Evolutionary conservation across 2,329 filamentous ascomycete genomes (phyloP), one percentile per base, ranked within the genome.

Genomic region (Sclerotinia subarctica): DNA sequence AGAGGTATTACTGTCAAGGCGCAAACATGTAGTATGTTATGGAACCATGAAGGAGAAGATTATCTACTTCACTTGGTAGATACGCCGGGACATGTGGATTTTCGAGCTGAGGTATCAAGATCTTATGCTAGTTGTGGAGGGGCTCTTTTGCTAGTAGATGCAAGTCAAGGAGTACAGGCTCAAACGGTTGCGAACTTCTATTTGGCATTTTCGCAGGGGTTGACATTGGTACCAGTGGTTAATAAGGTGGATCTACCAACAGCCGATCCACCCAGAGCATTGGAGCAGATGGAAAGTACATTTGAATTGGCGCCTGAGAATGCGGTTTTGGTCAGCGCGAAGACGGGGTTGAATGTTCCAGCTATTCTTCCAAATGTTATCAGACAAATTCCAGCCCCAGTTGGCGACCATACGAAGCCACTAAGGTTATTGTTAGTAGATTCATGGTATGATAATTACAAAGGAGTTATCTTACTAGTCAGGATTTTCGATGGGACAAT

Each of bases 101-200:
- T 99, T 79, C 87, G 95, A 67, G 95, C 95, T 59, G 95, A 99
- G 80, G 95, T 99, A 15, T 96, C 93, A 46, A 87, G 95, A 59
- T 97, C 93, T 71, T 99, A 99, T 82, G 94, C 94, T 64, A 96
- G 92, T 76, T 99, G 95, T 78, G 94, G 94, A 71, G 96, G 95
- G 63, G 94, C 95, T 0, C 79, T 99, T 69, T 84, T 99, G 64
- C 86, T 99, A 1, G 94, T 99, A 3, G 95, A 99, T 83, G 95
- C 94, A 10, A 96, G 92, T 73, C 95, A 99, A 80, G 95, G 95
- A 57, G 89, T 99, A 2, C 95, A 99, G 81, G 95, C 95, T 6
- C 95, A 99, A 82, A 99, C 95, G 0, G 95, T 99, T 11, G 95
- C 95, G 70, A 99, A 99, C 79, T 99, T 99, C 81, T 97, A 98